Conservation (phyloP, 1,139 yeast species). For the Saccharomyces pastorianus region DNA sequence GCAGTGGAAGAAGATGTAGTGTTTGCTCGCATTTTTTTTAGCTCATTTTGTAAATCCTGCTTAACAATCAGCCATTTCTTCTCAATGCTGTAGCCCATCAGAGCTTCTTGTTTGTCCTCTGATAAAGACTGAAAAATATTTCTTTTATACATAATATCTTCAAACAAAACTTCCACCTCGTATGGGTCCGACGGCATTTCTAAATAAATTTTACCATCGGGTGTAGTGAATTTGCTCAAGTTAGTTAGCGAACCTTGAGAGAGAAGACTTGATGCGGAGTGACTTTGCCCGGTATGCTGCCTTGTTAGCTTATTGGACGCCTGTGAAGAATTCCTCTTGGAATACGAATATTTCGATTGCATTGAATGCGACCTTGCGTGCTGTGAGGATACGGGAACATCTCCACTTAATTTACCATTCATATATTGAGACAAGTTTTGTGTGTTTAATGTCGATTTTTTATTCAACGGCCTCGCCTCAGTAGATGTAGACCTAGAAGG, state of each 20-base stretch:
- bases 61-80: conserved; percentile 89
- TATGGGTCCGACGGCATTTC: conserved; percentile 53
- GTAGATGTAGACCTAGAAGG: conserved; percentile 13
- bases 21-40: conserved; percentile 45
- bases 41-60: conserved; percentile 77
- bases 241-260: conserved; percentile 27
- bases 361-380: conserved; percentile 19
- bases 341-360: conserved; percentile 26
- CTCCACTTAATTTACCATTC: conserved; percentile 10
- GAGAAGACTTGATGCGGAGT: conserved; percentile 23
- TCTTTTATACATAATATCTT: conserved; percentile 69
- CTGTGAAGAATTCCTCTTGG: conserved; percentile 24
- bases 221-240: conserved; percentile 22
- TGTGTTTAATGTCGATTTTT: conserved; percentile 23
- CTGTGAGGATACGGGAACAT: conserved; percentile 2
- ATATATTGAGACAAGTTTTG: conserved; percentile 27
- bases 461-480: conserved; percentile 22
- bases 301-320: conserved; percentile 15
- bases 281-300: conserved; percentile 22
- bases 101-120: conserved; percentile 65
- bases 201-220: conserved; percentile 30
- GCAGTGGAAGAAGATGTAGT: conserved; percentile 16
- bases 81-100: conserved; percentile 64
- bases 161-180: conserved; percentile 59
- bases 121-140: conserved; percentile 71